Evolutionary conservation across 2,329 filamentous ascomycete species (phyloP), one percentile per base, ranked within the genome.

Genomic region (Fusarium nelsonii): DNA sequence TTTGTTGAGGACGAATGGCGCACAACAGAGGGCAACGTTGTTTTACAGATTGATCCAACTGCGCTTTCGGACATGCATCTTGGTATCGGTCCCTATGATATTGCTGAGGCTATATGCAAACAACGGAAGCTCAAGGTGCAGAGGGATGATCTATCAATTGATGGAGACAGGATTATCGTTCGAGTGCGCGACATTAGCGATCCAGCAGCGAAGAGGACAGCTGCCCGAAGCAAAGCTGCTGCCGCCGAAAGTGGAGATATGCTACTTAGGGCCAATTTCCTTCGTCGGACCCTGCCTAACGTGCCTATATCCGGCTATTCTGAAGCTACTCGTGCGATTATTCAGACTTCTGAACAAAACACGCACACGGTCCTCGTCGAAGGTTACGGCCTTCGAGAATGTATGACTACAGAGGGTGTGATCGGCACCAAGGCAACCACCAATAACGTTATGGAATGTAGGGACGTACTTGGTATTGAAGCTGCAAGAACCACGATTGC

Each of bases 381-480:
- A 85, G 96, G 96, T 3, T 98, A 99, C 79, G 96, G 96, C 1
- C 84, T 99, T 50, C 88, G 89, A 43, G 87, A 89, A 32, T 97
- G 94, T 82, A 97, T 99, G 91, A 97, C 90, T 11, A 99, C 96
- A 0, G 92, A 94, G 66, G 96, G 96, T 68, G 92, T 99, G 7
- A 85, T 97, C 58, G 94, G 94, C 58, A 90, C 88, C 20, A 84
- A 86, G 71, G 91, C 90, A 4, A 87, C 85, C 10, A 91, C 91
- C 66, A 99, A 99, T 83, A 93, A 90, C 75, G 90, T 99, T 71
- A 93, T 97, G 87, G 96, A 99, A 81, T 91, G 90, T 73, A 86
- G 88, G 36, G 90, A 96, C 26, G 90, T 98, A 0, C 88, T 99
- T 5, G 96, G 96, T 50, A 97, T 99, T 74, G 96, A 99, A 83